A percentile compares a stretch with the other conserved stretches of the same genome.
Evolutionary conservation across 2,329 filamentous ascomycete species (phyloP).

Genomic region (Hypoxylon sp.): DNA sequence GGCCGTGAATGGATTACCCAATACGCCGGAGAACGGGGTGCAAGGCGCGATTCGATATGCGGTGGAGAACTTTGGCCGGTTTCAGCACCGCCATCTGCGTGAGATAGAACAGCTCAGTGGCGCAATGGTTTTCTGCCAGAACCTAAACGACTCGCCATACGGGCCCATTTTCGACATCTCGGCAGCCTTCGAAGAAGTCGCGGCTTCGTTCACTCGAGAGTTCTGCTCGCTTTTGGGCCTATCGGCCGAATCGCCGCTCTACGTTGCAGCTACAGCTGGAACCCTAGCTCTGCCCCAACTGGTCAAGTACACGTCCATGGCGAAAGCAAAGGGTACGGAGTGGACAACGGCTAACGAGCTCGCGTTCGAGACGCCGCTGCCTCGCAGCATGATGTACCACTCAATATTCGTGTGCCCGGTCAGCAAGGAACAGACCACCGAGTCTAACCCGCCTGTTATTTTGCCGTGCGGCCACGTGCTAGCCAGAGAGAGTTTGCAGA

Average conservation of each 20-base stretch:
- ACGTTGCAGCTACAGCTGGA: constrained; percentile 92
- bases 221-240: constrained; percentile 94
- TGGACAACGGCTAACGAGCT: constrained; percentile 95
- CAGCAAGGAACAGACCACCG: constrained; percentile 95
- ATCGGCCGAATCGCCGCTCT: constrained; percentile 91
- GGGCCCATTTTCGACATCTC: constrained; percentile 80
- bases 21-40: constrained; percentile 67
- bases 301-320: constrained; percentile 88
- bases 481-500: constrained; percentile 84
- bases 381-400: constrained; percentile 81
- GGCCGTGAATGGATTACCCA: constrained; percentile 67
- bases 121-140: constrained; percentile 84
- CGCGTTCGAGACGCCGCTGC: constrained; percentile 79
- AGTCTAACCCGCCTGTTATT: constrained; percentile 95
- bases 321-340: constrained; percentile 90
- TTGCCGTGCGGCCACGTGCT: constrained; percentile 96
- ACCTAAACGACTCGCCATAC: constrained; percentile 85
- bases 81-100: constrained; percentile 79
- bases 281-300: constrained; percentile 91
- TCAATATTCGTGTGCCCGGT: constrained; percentile 98
- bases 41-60: constrained; percentile 82
- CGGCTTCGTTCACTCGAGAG: constrained; percentile 89
- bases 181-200: constrained; percentile 85
- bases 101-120: constrained; percentile 87
- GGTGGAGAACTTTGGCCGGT: constrained; percentile 78